Conservation (phyloP, 2,329 filamentous ascomycete genomes). For the Sphaerulina vaccinii region DNA sequence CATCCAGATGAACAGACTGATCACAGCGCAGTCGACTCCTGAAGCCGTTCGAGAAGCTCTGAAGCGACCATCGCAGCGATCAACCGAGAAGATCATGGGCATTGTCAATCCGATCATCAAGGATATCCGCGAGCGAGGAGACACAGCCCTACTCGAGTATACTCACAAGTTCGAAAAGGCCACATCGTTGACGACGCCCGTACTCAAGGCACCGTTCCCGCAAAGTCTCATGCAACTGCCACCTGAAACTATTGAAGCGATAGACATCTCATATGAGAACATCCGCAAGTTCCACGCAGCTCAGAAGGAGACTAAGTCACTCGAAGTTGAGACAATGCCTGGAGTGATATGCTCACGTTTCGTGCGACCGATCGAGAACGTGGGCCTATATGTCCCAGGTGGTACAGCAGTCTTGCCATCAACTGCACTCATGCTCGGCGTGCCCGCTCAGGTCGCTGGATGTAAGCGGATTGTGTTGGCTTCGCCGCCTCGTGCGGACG, state of each 20-base stretch:
- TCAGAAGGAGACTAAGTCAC: slow-evolving; percentile 72
- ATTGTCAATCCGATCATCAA: slow-evolving; percentile 91
- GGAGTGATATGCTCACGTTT: slow-evolving; percentile 94
- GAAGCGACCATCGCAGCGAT: slow-evolving; percentile 87
- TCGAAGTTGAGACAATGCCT: slow-evolving; percentile 95
- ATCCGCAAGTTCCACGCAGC: slow-evolving; percentile 92
- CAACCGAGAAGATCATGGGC: slow-evolving; percentile 87
- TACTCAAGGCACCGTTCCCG: slow-evolving; percentile 86
- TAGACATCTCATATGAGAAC: slow-evolving; percentile 90
- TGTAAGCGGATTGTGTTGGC: slow-evolving; percentile 94
- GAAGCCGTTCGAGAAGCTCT: slow-evolving; percentile 71
- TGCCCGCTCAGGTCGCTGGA: slow-evolving; percentile 94
- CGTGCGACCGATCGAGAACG: slow-evolving; percentile 84
- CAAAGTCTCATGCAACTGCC: slow-evolving; percentile 79
- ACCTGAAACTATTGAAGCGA: slow-evolving; percentile 82
- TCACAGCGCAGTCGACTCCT: slow-evolving; percentile 63
- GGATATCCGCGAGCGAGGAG: slow-evolving; percentile 77
- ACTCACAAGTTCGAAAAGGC: slow-evolving; percentile 99
- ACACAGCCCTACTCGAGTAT: slow-evolving; percentile 84
- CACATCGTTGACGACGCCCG: slow-evolving; percentile 82
- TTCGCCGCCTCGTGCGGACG: slow-evolving; percentile 84
- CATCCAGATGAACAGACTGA: slow-evolving; percentile 80
- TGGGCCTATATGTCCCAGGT: slow-evolving; percentile 94
- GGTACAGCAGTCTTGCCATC: slow-evolving; percentile 96
- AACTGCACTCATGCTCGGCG: slow-evolving; percentile 95